Base-by-base conservation (phyloP, 495 filamentous ascomycete species). In the Viridothelium virens region DNA sequence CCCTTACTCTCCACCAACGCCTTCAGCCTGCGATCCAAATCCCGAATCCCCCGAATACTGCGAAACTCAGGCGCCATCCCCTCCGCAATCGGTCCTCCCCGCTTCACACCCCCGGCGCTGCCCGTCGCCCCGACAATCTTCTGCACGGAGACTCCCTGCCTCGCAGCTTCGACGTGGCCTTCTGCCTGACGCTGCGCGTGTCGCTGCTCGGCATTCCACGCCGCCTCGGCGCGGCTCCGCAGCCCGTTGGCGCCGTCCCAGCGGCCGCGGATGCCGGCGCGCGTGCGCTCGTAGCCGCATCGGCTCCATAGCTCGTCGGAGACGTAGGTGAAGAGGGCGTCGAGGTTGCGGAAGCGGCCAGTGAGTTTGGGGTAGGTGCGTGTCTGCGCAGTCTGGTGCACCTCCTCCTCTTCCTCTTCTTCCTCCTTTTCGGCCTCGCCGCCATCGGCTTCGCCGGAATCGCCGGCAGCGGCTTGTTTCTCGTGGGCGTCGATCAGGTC, bases 321-420 rank as follows among this genome's bases (percentile, higher is more conserved):
- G 31, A 59, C 7, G 53, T 59, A 18, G 18, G 53, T 59, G 53
- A 59, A 59, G 53, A 59, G 53, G 53, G 53, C 53, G 53, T 59
- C 53, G 53, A 59, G 53, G 53, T 59, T 59, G 53, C 53, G 53
- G 18, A 59, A 59, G 53, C 53, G 53, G 31, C 53, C 53, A 4
- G 53, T 59, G 31, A 59, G 11, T 36, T 59, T 59, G 53, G 53
- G 53, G 3, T 18, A 9, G 5, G 53, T 25, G 25, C 5, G 53
- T 4, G 11, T 34, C 5, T 11, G 31, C 2, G 2, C 7, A 7
- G 33, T 3, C 31, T 33, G 31, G 18, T 10, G 53, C 0, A 34
- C 6, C 41, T 44, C 7, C 41, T 44, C 7, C 41, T 14, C 0
- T 0, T 44, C 41, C 14, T 44, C 7, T 1, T 44, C 39, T 44